Base-by-base conservation (phyloP, 1,139 yeast genomes). In the Candida sanyaensis region DNA sequence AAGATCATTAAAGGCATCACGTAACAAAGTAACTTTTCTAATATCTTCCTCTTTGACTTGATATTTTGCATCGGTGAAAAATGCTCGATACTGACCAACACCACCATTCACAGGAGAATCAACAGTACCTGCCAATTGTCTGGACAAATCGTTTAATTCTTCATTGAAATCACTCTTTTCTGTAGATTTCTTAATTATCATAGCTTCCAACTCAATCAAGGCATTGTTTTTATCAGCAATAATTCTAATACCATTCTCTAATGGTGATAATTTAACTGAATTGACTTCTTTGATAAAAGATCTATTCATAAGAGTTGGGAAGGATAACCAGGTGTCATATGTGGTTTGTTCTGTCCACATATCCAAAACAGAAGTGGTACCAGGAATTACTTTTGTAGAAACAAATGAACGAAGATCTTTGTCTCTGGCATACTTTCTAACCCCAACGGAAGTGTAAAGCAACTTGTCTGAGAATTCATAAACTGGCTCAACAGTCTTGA, bases 51-150 rank as follows among this genome's bases (percentile, higher is more conserved):
- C 72, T 49, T 74, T 68, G 5, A 63, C 69, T 37, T 62, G 63
- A 50, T 71, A 71, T 49, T 68, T 67, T 7, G 70, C 57, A 50
- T 77, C 78, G 34, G 67, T 70, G 59, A 88, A 80, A 65, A 90
- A 88, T 2, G 80, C 79, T 51, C 93, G 78, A 68, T 88, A 90
- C 60, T 88, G 90, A 5, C 90, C 89, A 54, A 90, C 89, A 49
- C 97, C 97, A 34, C 97, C 97, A 64, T 90, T 90, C 9, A 90
- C 95, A 5, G 97, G 97, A 0, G 96, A 84, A 62, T 90, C 96
- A 49, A 90, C 93, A 0, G 97, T 88, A 42, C 97, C 97, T 0
- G 93, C 81, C 46, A 90, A 73, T 56, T 84, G 85, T 66, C 96
- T 77, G 9, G 93, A 87, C 50, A 90, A 74, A 62, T 85, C 91